Evolutionary conservation across 345 rosid species (phyloP).

Genomic region (Eucalyptus pauciflora): DNA sequence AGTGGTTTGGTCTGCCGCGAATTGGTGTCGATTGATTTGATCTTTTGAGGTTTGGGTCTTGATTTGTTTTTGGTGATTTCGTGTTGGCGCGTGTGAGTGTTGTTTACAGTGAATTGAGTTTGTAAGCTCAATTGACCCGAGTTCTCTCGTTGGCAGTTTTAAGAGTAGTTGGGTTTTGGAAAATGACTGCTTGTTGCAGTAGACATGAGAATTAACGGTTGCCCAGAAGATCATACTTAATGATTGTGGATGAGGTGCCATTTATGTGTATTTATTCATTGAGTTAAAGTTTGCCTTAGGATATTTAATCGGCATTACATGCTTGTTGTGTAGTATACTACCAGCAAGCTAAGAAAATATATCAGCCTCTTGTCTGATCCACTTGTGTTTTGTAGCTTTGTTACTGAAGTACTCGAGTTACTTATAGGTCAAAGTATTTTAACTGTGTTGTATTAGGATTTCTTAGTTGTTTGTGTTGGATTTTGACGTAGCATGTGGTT

Average conservation of each 20-base stretch:
- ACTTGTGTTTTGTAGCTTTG: neutral
- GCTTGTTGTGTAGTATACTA: neutral
- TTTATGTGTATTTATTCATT: neutral
- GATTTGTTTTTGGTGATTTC: neutral
- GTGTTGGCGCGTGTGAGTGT: neutral
- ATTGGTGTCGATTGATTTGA: neutral
- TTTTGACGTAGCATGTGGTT: neutral
- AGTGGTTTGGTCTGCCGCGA: neutral
- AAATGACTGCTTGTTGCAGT: neutral
- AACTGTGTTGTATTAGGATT: neutral
- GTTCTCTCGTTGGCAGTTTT: neutral
- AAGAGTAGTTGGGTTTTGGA: neutral
- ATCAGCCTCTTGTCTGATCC: neutral
- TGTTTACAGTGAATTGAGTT: neutral
- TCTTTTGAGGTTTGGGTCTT: neutral
- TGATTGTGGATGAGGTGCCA: neutral
- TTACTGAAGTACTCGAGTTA: neutral
- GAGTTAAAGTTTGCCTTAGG: neutral
- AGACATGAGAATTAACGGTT: neutral
- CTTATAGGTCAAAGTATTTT: neutral
- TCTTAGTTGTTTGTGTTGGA: neutral
- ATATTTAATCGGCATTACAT: neutral
- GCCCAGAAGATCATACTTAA: neutral
- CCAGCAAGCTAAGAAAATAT: neutral
- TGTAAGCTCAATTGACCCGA: neutral